Base-by-base conservation (phyloP, 352 stramenopile species). In the Globisporangium barbulae region DNA sequence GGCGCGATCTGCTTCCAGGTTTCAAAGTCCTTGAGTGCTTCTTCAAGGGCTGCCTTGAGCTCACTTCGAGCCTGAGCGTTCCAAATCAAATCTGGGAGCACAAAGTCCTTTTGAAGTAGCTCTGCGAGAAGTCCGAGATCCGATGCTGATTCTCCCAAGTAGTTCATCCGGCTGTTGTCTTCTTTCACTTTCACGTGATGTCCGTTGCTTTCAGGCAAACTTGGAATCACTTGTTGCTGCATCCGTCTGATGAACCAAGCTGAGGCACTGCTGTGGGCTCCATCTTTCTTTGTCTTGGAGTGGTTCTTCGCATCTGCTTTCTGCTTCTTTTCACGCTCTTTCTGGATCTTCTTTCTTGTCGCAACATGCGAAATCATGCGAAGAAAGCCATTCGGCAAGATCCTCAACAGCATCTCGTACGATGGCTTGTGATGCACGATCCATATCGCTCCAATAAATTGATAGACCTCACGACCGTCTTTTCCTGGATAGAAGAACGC, bases 31-130 rank as follows among this genome's bases (percentile, higher is more conserved):
- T 83, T 59, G 19, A 89, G 79, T 21, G 73, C 68, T 22, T 67
- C 68, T 42, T 79, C 70, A 5, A 91, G 71, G 22, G 78, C 70
- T 22, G 56, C 19, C 62, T 81, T 80, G 10, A 95, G 64, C 61
- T 93, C 83, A 33, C 68, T 54, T 48, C 84, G 73, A 3, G 77
- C 85, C 25, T 70, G 45, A 15, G 81, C 70, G 42, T 91, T 89
- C 86, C 86, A 95, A 39, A 95, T 89, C 37, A 93, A 69, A 48
- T 95, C 86, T 5, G 85, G 86, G 2, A 93, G 75, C 44, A 88
- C 65, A 35, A 91, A 93, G 60, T 91, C 81, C 25, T 86, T 87
- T 15, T 81, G 65, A 1, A 95, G 53, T 61, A 95, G 72, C 59
- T 78, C 73, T 21, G 75, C 78, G n/a, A 95, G 42, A 5, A 93